A percentile compares a stretch with the other conserved stretches of the same genome.
Evolutionary conservation across 2,329 filamentous ascomycete species (phyloP).

Genomic region (Macrophomina tecta): DNA sequence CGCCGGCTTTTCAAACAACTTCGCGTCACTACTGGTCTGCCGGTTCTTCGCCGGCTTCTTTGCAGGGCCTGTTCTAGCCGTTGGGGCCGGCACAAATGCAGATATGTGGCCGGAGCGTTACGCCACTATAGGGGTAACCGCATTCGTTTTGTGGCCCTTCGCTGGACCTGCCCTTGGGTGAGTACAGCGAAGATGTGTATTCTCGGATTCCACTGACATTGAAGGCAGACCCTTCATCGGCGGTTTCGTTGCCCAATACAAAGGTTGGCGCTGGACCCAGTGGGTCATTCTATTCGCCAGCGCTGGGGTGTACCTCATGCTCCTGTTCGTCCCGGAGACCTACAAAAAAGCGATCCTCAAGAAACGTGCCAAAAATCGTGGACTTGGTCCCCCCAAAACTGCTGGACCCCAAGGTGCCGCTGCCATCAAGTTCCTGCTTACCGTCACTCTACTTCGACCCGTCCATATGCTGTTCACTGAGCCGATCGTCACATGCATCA

Average conservation of each 20-base stretch:
- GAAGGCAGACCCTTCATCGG: slow-evolving; percentile 45
- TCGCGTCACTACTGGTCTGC: slow-evolving; percentile 59
- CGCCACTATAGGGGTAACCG: slow-evolving; percentile 42
- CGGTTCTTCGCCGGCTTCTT: slow-evolving; percentile 76
- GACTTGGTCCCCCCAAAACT: slow-evolving; percentile 13
- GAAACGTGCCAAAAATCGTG: slow-evolving; percentile 38
- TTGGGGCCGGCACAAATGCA: slow-evolving; percentile 50
- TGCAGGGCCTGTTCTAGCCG: slow-evolving; percentile 62
- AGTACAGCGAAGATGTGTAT: neutral
- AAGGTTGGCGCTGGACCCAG: slow-evolving; percentile 47
- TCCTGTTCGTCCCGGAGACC: slow-evolving; percentile 54
- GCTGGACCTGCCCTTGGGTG: slow-evolving; percentile 46
- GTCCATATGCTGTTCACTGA: slow-evolving; percentile 48
- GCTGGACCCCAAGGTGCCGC: slow-evolving; percentile 30
- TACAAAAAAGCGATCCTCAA: slow-evolving; percentile 57
- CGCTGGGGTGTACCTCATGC: slow-evolving; percentile 38
- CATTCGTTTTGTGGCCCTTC: slow-evolving; percentile 51
- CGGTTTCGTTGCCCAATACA: slow-evolving; percentile 44
- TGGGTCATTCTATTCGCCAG: slow-evolving; percentile 39
- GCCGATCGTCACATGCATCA: slow-evolving; percentile 35
- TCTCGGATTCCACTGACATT: neutral
- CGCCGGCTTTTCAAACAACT: slow-evolving; percentile 57
- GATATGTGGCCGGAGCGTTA: slow-evolving; percentile 45
- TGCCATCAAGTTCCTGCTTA: slow-evolving; percentile 37
- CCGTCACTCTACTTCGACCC: slow-evolving; percentile 56